Evolutionary conservation across 129 eudicot species (phyloP).

Genomic region (Pulicaria dysenterica): DNA sequence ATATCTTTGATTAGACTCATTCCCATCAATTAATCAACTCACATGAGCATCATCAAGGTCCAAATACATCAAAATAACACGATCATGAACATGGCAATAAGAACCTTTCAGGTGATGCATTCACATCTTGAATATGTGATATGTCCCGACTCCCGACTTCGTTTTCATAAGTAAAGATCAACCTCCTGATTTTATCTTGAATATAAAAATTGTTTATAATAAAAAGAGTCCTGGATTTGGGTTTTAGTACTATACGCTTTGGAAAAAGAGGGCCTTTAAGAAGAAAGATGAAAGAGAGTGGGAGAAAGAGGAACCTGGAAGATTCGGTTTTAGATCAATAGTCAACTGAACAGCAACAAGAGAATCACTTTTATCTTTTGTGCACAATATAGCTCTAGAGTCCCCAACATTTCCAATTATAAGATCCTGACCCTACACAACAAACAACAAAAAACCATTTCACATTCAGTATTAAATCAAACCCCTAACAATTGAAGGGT

Average conservation of each 20-base stretch:
- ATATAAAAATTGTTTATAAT: too few relatives aligned
- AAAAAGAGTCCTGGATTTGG: not conserved
- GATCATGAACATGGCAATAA: too few relatives aligned
- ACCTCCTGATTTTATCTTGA: too few relatives aligned
- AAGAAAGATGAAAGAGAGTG: not conserved
- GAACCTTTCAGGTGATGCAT: too few relatives aligned
- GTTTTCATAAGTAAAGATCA: too few relatives aligned
- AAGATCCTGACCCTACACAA: conserved; percentile 73
- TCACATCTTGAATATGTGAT: too few relatives aligned
- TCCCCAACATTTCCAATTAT: conserved; percentile 80
- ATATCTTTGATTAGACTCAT: too few relatives aligned
- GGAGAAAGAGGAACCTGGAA: conserved; percentile 59
- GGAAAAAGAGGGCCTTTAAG: not conserved
- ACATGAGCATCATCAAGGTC: too few relatives aligned
- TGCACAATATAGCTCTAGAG: conserved; percentile 75
- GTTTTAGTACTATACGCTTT: not conserved
- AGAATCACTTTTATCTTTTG: conserved; percentile 50
- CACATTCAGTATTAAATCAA: conserved; percentile 21
- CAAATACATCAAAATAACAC: too few relatives aligned
- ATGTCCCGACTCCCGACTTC: too few relatives aligned
- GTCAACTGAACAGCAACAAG: conserved; percentile 76
- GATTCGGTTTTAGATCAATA: conserved; percentile 79
- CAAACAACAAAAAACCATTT: conserved; percentile 20
- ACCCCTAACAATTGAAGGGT: not conserved
- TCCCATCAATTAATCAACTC: too few relatives aligned